A percentile compares a stretch with the other conserved stretches of the same genome.
Conservation (phyloP, 2,329 filamentous ascomycete species). For the Botryosphaeria dothidea region DNA sequence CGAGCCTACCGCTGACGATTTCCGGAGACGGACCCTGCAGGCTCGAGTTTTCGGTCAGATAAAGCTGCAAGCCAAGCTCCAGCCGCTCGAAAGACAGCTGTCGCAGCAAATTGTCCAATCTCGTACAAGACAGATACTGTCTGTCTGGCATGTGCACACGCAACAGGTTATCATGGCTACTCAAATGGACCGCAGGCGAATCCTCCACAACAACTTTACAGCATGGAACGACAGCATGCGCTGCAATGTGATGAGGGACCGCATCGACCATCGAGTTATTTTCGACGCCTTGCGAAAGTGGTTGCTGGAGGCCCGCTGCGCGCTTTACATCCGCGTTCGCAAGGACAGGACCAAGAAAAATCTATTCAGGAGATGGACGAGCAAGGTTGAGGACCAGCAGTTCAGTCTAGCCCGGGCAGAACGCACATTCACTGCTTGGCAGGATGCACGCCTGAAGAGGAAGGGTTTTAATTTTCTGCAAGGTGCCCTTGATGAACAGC, state of each 20-base stretch:
- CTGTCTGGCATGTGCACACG: slow-evolving; percentile 50
- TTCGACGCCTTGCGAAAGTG: slow-evolving; percentile 62
- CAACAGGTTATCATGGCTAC: slow-evolving; percentile 49
- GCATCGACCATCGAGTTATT: slow-evolving; percentile 58
- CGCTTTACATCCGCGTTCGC: slow-evolving; percentile 42
- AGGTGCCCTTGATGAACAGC: slow-evolving; percentile 27
- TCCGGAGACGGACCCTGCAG: slow-evolving; percentile 31
- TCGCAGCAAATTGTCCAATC: slow-evolving; percentile 44
- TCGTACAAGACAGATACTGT: slow-evolving; percentile 35
- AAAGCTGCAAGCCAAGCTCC: background rate
- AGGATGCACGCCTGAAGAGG: slow-evolving; percentile 27
- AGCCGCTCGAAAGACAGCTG: slow-evolving; percentile 37
- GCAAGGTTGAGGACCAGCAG: slow-evolving; percentile 29
- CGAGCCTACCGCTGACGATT: slow-evolving; percentile 36
- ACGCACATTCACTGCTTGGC: slow-evolving; percentile 32
- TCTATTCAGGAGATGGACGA: slow-evolving; percentile 30
- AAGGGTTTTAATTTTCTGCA: slow-evolving; percentile 28
- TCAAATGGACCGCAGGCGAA: slow-evolving; percentile 51
- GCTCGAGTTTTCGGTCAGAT: slow-evolving; percentile 24
- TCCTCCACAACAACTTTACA: slow-evolving; percentile 60
- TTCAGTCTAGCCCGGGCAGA: slow-evolving; percentile 34
- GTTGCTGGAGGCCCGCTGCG: slow-evolving; percentile 53
- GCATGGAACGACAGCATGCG: slow-evolving; percentile 64
- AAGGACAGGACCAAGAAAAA: slow-evolving; percentile 31
- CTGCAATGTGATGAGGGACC: slow-evolving; percentile 51